Conservation (phyloP, 768 basidiomycete species). For the Kwoniella heveanensis region DNA sequence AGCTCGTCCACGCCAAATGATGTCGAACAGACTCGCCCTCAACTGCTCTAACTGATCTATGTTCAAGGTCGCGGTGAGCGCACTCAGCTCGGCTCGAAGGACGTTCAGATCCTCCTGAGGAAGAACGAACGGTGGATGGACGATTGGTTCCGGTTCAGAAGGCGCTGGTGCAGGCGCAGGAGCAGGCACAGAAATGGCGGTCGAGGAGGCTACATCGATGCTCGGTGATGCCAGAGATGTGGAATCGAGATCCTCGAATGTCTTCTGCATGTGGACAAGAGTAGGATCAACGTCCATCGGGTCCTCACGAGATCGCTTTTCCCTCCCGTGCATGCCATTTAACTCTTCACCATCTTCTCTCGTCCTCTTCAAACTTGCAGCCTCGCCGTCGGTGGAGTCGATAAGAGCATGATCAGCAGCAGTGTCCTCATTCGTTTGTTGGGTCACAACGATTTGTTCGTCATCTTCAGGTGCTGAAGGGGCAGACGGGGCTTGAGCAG, state of each 20-base stretch:
- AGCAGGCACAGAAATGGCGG: not conserved
- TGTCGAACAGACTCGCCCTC: slow-evolving; percentile 75
- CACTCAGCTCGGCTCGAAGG: slow-evolving; percentile 62
- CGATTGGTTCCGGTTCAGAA: not conserved
- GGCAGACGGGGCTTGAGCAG: not conserved
- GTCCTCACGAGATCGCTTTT: slow-evolving; percentile 22
- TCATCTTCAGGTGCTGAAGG: not conserved
- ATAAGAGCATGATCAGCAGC: too few relatives aligned
- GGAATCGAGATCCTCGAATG: not conserved
- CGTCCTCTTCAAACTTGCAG: slow-evolving; percentile 17
- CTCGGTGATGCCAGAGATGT: not conserved
- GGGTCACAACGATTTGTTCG: slow-evolving; percentile 6
- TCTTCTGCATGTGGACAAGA: not conserved
- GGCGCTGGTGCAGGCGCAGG: not conserved
- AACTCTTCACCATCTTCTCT: slow-evolving; percentile 21
- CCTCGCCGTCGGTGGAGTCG: slow-evolving; percentile 11
- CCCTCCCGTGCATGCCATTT: slow-evolving; percentile 16
- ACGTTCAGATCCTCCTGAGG: slow-evolving; percentile 61
- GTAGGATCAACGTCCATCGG: slow-evolving; percentile 11
- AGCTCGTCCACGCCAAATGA: slow-evolving; percentile 76
- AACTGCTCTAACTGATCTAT: slow-evolving; percentile 94
- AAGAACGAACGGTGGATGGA: slow-evolving; percentile 70
- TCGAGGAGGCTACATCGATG: not conserved
- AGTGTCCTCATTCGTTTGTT: not conserved
- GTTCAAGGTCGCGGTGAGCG: slow-evolving; percentile 65